phyloP scores from a whole-genome alignment of 2,329 filamentous ascomycete genomes.

The Cladosporium sp. region DNA sequence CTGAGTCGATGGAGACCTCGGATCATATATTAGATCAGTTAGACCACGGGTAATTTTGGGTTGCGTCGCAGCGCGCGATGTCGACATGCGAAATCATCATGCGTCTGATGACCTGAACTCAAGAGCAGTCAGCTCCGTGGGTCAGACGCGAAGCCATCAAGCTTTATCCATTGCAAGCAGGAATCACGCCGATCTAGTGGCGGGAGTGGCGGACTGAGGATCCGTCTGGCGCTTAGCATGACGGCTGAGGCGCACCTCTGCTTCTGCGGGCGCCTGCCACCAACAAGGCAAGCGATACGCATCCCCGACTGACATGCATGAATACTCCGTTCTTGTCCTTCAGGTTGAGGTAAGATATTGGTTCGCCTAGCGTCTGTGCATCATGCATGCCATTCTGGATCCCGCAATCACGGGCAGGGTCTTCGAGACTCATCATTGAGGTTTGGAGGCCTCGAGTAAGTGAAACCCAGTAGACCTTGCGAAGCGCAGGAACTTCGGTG shows the following conservation, averaged over 20 bases:
- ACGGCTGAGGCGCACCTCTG: constrained; percentile 7
- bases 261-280: constrained; percentile 8
- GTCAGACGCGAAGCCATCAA: constrained; percentile 2
- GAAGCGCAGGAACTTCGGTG: not conserved
- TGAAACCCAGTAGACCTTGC: not conserved
- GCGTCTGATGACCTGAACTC: not conserved
- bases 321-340: constrained; percentile 2
- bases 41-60: not conserved
- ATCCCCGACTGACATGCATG: constrained; percentile 11
- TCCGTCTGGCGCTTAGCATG: constrained; percentile 1
- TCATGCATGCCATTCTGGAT: not conserved
- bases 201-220: not conserved
- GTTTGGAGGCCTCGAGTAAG: not conserved
- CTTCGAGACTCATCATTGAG: constrained; percentile 9
- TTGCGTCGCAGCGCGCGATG: not conserved
- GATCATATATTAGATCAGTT: too few species aligned
- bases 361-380: constrained; percentile 6
- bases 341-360: not conserved
- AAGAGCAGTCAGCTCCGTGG: not conserved
- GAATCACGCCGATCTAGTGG: constrained; percentile 2
- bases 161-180: constrained; percentile 9
- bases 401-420: constrained; percentile 1
- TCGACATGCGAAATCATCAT: not conserved
- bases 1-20: too few species aligned
- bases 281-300: constrained; percentile 9